Percentiles rank a stretch among this genome's conserved stretches.
Evolutionary conservation across 2,329 filamentous ascomycete species (phyloP).

Genomic region (Phialocephala sp.): DNA sequence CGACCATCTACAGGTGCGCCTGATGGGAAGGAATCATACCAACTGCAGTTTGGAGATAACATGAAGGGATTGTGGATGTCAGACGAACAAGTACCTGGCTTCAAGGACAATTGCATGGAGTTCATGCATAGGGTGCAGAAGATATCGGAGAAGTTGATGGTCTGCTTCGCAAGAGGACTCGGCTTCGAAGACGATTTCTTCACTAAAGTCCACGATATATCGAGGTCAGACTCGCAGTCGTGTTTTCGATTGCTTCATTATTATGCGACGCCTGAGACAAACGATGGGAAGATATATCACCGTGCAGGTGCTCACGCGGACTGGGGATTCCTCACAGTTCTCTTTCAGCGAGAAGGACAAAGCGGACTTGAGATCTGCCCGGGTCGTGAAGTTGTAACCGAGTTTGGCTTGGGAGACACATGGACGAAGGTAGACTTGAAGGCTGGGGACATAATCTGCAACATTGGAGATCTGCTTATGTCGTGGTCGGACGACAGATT

Average conservation of each 20-base stretch:
- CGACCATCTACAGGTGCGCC: constrained; percentile 58
- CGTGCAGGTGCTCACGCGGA: constrained; percentile 66
- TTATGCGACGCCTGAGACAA: constrained; percentile 48
- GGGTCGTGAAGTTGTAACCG: constrained; percentile 62
- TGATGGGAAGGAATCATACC: constrained; percentile 61
- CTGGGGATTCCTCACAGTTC: constrained; percentile 64
- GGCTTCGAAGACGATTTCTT: constrained; percentile 59
- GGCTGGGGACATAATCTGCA: constrained; percentile 62
- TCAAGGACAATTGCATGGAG: constrained; percentile 50
- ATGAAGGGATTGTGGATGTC: constrained; percentile 34
- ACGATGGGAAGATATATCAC: constrained; percentile 51
- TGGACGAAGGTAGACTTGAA: constrained; percentile 65
- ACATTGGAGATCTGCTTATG: constrained; percentile 69
- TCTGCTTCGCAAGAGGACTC: constrained; percentile 57
- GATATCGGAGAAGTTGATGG: constrained; percentile 57
- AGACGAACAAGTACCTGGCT: constrained; percentile 47
- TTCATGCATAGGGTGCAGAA: constrained; percentile 42
- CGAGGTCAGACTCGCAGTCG: constrained; percentile 53
- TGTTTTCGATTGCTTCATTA: constrained; percentile 61
- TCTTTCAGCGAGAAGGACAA: constrained; percentile 65
- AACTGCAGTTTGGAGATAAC: constrained; percentile 54
- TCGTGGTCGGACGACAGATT: constrained; percentile 69
- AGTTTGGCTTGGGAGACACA: constrained; percentile 60
- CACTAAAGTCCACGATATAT: constrained; percentile 54
- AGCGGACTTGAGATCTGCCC: constrained; percentile 67